phyloP scores from a whole-genome alignment of 768 basidiomycete genomes.

The Russula ochroleuca region DNA sequence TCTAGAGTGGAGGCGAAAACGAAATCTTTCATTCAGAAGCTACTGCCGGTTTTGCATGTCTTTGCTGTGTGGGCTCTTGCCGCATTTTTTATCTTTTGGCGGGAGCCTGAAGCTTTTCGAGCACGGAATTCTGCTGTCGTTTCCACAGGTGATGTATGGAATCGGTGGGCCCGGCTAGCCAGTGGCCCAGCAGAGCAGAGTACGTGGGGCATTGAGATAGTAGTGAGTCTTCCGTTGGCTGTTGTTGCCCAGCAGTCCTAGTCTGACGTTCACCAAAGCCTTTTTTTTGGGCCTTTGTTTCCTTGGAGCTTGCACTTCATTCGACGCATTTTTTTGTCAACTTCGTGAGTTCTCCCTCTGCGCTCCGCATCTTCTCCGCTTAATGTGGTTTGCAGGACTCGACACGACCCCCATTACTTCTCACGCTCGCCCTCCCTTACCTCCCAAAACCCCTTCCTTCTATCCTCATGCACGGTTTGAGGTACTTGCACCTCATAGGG shows the following conservation, averaged over 20 bases:
- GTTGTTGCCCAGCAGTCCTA: background rate
- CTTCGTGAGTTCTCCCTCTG: slow-evolving; percentile 46
- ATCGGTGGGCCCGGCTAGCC: slow-evolving; percentile 58
- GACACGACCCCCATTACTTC: slow-evolving; percentile 53
- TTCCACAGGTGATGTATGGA: slow-evolving; percentile 42
- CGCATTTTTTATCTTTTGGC: slow-evolving; percentile 62
- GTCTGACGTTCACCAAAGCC: slow-evolving; percentile 42
- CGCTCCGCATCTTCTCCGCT: background rate
- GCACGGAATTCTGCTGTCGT: slow-evolving; percentile 37
- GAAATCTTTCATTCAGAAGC: slow-evolving; percentile 50
- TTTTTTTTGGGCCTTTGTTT: slow-evolving; percentile 79
- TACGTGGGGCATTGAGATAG: slow-evolving; percentile 48
- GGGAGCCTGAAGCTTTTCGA: slow-evolving; percentile 52
- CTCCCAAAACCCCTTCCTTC: slow-evolving; percentile 62
- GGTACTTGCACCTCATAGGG: slow-evolving; percentile 65
- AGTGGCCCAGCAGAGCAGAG: slow-evolving; percentile 36
- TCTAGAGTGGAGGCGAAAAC: slow-evolving; percentile 29
- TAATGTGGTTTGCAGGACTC: slow-evolving; percentile 43
- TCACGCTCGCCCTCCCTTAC: slow-evolving; percentile 57
- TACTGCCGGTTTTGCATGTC: slow-evolving; percentile 64
- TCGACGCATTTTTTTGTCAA: slow-evolving; percentile 67
- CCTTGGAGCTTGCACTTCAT: slow-evolving; percentile 65
- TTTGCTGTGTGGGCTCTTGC: slow-evolving; percentile 60
- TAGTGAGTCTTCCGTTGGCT: slow-evolving; percentile 43
- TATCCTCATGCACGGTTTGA: slow-evolving; percentile 56